A percentile compares a stretch with the other conserved stretches of the same genome.
Conservation (phyloP, 1,139 yeast genomes). For the Barnettozyma hawaiiensis region DNA sequence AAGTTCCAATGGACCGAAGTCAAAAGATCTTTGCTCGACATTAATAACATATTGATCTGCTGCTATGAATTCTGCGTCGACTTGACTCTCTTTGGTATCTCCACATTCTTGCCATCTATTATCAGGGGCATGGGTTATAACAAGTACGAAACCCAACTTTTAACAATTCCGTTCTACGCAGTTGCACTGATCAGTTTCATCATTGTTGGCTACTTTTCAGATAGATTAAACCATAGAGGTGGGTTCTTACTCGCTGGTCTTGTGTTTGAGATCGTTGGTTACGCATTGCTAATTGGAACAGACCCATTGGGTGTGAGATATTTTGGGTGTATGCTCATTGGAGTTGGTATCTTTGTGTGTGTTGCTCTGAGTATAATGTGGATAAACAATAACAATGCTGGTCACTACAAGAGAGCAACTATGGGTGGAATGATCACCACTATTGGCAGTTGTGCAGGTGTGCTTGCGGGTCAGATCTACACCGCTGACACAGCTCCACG, state of each 20-base stretch:
- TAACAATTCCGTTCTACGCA: constrained; percentile 46
- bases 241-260: constrained; percentile 33
- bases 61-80: constrained; percentile 44
- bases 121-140: constrained; percentile 42
- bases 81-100: constrained; percentile 41
- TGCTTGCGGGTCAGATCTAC: constrained; percentile 41
- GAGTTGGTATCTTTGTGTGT: constrained; percentile 36
- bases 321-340: constrained; percentile 43
- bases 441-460: constrained; percentile 42
- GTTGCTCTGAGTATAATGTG: constrained; percentile 42
- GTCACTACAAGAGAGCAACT: constrained; percentile 41
- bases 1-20: constrained; percentile 40
- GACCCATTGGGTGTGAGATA: constrained; percentile 36
- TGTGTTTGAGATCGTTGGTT: constrained; percentile 36
- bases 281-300: constrained; percentile 33
- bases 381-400: constrained; percentile 41
- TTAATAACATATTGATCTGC: constrained; percentile 36
- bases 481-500: constrained; percentile 30
- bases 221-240: constrained; percentile 32
- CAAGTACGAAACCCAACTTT: constrained; percentile 39
- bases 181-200: constrained; percentile 38
- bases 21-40: constrained; percentile 34
- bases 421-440: constrained; percentile 41
- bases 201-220: constrained; percentile 37
- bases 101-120: constrained; percentile 44